These are phyloP conservation scores for Leccinum colubrinum DNA, from an alignment of 1,284 basidiomycete species.

Conservation along the genomic window DNA sequence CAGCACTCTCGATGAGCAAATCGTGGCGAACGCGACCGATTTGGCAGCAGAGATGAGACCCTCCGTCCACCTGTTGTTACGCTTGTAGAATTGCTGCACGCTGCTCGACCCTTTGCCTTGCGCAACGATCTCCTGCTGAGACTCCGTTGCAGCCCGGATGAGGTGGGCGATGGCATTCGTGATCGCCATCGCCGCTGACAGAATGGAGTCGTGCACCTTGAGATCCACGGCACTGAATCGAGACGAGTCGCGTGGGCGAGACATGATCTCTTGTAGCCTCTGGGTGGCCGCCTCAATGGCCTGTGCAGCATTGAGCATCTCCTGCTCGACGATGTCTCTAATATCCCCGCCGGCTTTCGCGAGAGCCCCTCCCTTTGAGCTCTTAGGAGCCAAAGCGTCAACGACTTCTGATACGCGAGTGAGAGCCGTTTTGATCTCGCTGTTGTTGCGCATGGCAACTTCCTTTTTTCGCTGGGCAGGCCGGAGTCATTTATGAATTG, in stretches of 20 bases:
- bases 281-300: conserved; percentile 94
- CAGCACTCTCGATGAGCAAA: conserved; percentile 95
- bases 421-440: conserved; percentile 80
- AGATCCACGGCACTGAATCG: conserved; percentile 90
- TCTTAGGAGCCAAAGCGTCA: conserved; percentile 86
- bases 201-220: conserved; percentile 97
- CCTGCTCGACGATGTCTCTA: conserved; percentile 94
- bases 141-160: conserved; percentile 95
- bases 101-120: conserved; percentile 92
- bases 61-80: conserved; percentile 99
- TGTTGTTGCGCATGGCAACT: conserved; percentile 88
- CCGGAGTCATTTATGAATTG: conserved; percentile 44
- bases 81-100: conserved; percentile 98
- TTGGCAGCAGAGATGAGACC: conserved; percentile 98
- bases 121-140: conserved; percentile 96
- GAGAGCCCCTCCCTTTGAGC: conserved; percentile 66
- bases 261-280: conserved; percentile 88
- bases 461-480: conserved; percentile 73
- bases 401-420: conserved; percentile 85
- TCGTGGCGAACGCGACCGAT: conserved; percentile 97
- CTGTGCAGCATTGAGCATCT: conserved; percentile 92
- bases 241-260: conserved; percentile 80
- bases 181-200: conserved; percentile 91
- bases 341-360: conserved; percentile 89
- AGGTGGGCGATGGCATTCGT: conserved; percentile 93